Conservation (phyloP, 352 stramenopile genomes). For the Globisporangium radiosum region DNA sequence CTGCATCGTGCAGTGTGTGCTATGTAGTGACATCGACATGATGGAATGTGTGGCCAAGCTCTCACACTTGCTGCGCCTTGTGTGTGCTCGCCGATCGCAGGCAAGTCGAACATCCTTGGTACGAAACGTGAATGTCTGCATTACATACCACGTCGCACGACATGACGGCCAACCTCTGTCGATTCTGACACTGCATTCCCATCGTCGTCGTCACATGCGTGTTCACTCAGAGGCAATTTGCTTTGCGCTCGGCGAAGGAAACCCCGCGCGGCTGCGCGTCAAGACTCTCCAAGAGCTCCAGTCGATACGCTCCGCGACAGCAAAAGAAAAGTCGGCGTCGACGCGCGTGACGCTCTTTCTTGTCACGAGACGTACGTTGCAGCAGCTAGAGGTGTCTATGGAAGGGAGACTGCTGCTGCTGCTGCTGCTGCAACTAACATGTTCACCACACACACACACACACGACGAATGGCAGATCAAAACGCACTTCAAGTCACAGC, state of each 20-base stretch:
- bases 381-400: neutral
- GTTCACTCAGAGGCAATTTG: constrained; percentile 29
- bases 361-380: constrained; percentile 15
- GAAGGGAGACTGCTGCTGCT: no score
- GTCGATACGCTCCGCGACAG: constrained; percentile 10
- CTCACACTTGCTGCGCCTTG: neutral
- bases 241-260: constrained; percentile 35
- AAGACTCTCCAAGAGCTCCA: constrained; percentile 25
- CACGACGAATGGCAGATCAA: constrained; percentile 15
- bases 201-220: no score
- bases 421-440: no score
- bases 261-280: constrained; percentile 21
- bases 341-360: constrained; percentile 25
- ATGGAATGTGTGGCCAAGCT: no score
- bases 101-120: constrained; percentile 43
- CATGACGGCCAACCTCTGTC: neutral
- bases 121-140: neutral
- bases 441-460: neutral
- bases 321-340: constrained; percentile 9
- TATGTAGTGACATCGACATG: no score
- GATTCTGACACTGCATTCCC: neutral
- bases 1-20: neutral
- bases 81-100: constrained; percentile 4
- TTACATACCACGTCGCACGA: neutral
- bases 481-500: constrained; percentile 17